phyloP scores from a whole-genome alignment of 192 early-diverging fungal genomes.

The Geranomyces michiganensis region DNA sequence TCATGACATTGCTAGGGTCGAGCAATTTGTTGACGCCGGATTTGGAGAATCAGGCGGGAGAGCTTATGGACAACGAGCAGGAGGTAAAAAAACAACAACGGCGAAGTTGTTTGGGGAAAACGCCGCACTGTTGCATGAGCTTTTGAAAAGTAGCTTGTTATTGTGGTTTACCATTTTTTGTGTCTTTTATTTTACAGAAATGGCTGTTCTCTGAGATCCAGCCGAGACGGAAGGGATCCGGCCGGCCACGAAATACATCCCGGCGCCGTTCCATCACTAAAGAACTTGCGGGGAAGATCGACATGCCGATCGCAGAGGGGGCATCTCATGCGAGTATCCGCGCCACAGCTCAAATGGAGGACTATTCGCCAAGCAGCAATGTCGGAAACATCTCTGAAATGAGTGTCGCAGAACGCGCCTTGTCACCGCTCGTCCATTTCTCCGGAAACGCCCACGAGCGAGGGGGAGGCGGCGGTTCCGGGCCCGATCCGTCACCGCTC shows the following conservation, averaged over 20 bases:
- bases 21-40: conserved; percentile 57
- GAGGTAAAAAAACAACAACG: conserved; percentile 31
- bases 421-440: background rate
- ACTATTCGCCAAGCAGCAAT: background rate
- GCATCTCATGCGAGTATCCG: background rate
- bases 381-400: background rate
- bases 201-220: conserved; percentile 58
- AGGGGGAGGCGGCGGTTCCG: too few relatives aligned
- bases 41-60: conserved; percentile 42
- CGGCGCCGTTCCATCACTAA: conserved; percentile 31
- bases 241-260: background rate
- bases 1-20: conserved; percentile 40
- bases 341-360: background rate
- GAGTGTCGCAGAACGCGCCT: background rate
- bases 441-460: background rate
- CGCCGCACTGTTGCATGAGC: too few relatives aligned
- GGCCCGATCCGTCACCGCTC: background rate
- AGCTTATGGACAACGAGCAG: conserved; percentile 52
- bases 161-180: too few relatives aligned
- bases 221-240: conserved; percentile 31
- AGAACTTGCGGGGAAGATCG: conserved; percentile 22
- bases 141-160: too few relatives aligned
- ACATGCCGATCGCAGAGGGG: conserved; percentile 14
- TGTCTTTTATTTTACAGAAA: conserved; percentile 34
- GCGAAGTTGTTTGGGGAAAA: too few relatives aligned